phyloP scores from a whole-genome alignment of 805 yeast species.

The Candida methanosorbosa region DNA sequence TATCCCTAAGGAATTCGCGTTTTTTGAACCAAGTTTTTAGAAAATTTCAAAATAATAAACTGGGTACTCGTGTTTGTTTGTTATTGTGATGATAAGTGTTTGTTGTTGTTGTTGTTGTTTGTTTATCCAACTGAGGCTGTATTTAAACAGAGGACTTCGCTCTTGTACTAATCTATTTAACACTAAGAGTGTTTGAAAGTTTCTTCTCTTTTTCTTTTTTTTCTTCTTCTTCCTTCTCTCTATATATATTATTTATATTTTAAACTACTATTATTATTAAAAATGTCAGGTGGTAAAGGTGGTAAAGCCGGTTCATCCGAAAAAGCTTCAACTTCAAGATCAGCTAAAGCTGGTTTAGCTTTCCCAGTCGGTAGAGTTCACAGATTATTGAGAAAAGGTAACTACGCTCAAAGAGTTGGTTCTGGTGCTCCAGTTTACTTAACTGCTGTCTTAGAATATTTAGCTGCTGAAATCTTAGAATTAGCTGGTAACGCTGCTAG shows the following conservation, averaged over 20 bases:
- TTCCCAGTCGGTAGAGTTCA: conserved; percentile 99
- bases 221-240: neutral
- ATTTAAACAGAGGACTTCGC: no score
- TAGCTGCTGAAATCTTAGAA: conserved; percentile 97
- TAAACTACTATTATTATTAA: neutral
- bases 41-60: no score
- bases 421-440: conserved; percentile 98
- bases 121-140: no score
- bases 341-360: conserved; percentile 96
- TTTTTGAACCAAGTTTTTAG: no score
- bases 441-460: conserved; percentile 93
- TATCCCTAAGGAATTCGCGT: no score
- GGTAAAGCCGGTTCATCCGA: conserved; percentile 93
- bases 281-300: conserved; percentile 68
- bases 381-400: conserved; percentile 92
- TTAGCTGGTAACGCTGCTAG: conserved; percentile 99
- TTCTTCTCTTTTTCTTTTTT: neutral
- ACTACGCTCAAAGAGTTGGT: conserved; percentile 98
- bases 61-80: no score
- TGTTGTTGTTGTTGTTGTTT: no score
- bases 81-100: no score
- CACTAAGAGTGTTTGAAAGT: neutral
- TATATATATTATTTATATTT: neutral
- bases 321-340: conserved; percentile 96
- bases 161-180: no score